Conservation (phyloP, 192 early-diverging fungal species). For the Coemansia sp. region DNA sequence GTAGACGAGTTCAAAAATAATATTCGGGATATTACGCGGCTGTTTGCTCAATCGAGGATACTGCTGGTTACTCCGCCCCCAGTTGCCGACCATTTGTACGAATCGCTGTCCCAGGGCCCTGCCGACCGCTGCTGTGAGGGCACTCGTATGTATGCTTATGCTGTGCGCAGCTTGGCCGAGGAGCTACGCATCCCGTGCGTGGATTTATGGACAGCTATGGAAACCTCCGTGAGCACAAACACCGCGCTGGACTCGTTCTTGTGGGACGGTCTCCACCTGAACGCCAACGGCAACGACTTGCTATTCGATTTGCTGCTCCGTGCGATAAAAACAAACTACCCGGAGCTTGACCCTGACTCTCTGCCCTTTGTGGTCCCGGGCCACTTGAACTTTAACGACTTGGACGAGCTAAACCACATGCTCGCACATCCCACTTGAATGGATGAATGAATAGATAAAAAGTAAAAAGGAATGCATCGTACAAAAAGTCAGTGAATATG, state of each 20-base stretch:
- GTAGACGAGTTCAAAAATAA: conserved; percentile 29
- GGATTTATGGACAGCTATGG: conserved; percentile 43
- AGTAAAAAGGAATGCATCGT: background rate
- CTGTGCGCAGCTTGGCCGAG: conserved; percentile 8
- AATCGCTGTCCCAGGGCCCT: background rate
- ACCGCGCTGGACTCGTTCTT: conserved; percentile 20
- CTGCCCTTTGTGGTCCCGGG: conserved; percentile 12
- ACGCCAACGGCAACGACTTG: conserved; percentile 37
- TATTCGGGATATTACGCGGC: conserved; percentile 7
- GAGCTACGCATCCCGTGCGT: conserved; percentile 19
- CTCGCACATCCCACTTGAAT: too few species aligned
- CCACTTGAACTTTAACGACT: too few species aligned
- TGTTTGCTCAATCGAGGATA: conserved; percentile 11
- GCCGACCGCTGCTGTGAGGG: conserved; percentile 11
- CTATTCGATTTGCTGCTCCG: conserved; percentile 22
- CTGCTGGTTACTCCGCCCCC: conserved; percentile 43
- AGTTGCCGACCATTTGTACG: conserved; percentile 19
- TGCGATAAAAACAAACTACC: conserved; percentile 6
- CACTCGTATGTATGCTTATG: conserved; percentile 18
- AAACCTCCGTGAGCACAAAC: background rate
- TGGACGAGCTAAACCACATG: too few species aligned
- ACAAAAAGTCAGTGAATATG: conserved; percentile 4
- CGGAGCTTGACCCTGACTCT: conserved; percentile 27
- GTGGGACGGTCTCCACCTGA: conserved; percentile 42
- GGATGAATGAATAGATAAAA: background rate